A percentile compares a stretch with the other conserved stretches of the same genome.
Conservation (phyloP, 1,284 basidiomycete genomes). For the Amylostereum chailletii region DNA sequence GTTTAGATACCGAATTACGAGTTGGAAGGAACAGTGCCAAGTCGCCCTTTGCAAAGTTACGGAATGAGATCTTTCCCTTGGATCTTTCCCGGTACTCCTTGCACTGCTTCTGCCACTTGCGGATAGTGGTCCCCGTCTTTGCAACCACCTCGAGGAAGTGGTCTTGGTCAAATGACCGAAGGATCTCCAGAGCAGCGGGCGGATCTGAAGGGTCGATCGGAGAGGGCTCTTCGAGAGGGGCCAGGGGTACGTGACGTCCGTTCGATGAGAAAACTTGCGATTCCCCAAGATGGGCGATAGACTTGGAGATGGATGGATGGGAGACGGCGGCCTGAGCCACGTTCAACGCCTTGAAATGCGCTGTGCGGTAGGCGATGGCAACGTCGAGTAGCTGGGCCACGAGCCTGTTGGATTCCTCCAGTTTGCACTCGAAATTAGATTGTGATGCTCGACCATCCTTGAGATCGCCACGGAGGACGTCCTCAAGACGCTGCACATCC, state of each 20-base stretch:
- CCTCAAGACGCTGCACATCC: constrained; percentile 53
- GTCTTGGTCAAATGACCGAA: constrained; percentile 75
- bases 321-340: constrained; percentile 52
- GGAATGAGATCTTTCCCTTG: constrained; percentile 89
- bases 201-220: constrained; percentile 72
- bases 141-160: constrained; percentile 75
- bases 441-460: constrained; percentile 51
- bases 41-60: constrained; percentile 89
- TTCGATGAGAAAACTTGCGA: constrained; percentile 34
- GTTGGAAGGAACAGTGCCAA: constrained; percentile 94
- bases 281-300: constrained; percentile 11
- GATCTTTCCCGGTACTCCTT: constrained; percentile 88
- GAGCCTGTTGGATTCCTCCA: constrained; percentile 52
- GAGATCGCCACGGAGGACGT: constrained; percentile 54
- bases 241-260: constrained; percentile 40
- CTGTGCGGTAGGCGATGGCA: constrained; percentile 63
- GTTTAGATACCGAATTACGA: constrained; percentile 83
- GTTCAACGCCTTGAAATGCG: constrained; percentile 60
- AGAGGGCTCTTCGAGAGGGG: constrained; percentile 52
- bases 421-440: constrained; percentile 54
- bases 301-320: constrained; percentile 41
- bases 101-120: constrained; percentile 95
- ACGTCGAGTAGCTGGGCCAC: constrained; percentile 69
- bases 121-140: constrained; percentile 77
- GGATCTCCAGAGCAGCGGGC: constrained; percentile 51